Evolutionary conservation across 345 rosid genomes (phyloP).

Genomic region (Noccaea bulbosa): DNA sequence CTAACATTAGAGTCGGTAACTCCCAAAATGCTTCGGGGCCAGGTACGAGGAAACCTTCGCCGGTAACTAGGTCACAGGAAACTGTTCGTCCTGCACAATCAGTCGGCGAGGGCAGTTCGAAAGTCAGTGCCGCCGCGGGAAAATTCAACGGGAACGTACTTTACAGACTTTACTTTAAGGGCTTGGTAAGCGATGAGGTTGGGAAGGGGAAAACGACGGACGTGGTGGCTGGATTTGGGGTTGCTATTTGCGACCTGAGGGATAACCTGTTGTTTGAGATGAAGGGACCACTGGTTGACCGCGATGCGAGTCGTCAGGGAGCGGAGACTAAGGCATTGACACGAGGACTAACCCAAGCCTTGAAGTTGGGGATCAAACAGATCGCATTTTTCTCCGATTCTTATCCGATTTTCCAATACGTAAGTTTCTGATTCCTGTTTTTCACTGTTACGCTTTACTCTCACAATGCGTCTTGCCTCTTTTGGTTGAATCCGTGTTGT

Average conservation of each 20-base stretch:
- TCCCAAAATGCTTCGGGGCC: not conserved
- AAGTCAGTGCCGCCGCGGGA: conserved; percentile 41
- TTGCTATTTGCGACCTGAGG: conserved; percentile 53
- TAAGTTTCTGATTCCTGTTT: conserved; percentile 21
- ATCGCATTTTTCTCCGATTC: conserved; percentile 21
- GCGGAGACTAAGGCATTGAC: conserved; percentile 42
- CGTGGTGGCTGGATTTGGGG: conserved; percentile 52
- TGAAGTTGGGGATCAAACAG: conserved; percentile 33
- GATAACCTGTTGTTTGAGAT: conserved; percentile 52
- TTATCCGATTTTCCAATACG: conserved; percentile 35
- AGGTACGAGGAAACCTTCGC: not conserved
- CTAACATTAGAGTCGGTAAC: conserved; percentile 6
- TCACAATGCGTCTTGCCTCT: not conserved
- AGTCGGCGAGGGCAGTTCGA: conserved; percentile 53
- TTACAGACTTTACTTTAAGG: conserved; percentile 47
- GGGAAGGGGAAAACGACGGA: conserved; percentile 36
- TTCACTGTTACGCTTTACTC: not conserved
- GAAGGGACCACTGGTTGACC: conserved; percentile 41
- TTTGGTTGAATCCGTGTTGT: conserved; percentile 10
- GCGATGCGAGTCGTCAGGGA: conserved; percentile 21
- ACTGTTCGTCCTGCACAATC: not conserved
- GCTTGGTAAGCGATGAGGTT: conserved; percentile 52
- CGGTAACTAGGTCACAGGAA: not conserved
- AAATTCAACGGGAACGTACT: conserved; percentile 16
- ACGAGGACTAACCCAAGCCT: conserved; percentile 25